Percentiles rank a stretch among this genome's conserved stretches.
Evolutionary conservation across 2,329 filamentous ascomycete species (phyloP).

Genomic region (Hypoxylon sp.): DNA sequence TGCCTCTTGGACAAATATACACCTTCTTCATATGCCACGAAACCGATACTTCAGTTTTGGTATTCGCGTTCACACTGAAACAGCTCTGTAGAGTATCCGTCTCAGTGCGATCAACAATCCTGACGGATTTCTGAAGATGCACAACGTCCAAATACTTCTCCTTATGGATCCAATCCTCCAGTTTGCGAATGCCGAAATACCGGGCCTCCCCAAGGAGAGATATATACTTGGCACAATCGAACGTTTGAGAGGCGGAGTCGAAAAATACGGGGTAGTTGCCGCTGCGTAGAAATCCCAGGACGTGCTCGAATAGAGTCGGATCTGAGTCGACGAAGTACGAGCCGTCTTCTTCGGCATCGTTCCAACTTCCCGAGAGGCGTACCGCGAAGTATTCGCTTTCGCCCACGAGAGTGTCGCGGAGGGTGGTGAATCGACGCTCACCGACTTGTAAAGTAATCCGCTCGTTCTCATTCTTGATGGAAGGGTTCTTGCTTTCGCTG

Average conservation of each 20-base stretch:
- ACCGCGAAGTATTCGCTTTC: constrained; percentile 48
- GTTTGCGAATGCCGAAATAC: constrained; percentile 53
- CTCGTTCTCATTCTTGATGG: not conserved
- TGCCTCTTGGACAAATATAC: constrained; percentile 56
- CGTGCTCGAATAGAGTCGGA: constrained; percentile 54
- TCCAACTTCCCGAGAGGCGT: constrained; percentile 47
- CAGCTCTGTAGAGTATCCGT: not conserved
- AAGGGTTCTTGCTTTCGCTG: not conserved
- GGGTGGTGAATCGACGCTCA: constrained; percentile 44
- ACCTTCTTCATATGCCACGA: constrained; percentile 56
- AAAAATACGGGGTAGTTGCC: constrained; percentile 56
- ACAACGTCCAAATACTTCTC: constrained; percentile 49
- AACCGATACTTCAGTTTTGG: constrained; percentile 20
- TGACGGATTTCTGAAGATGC: constrained; percentile 22
- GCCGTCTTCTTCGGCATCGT: constrained; percentile 49
- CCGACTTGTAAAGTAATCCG: constrained; percentile 41
- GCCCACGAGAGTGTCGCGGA: constrained; percentile 40
- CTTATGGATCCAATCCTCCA: constrained; percentile 54
- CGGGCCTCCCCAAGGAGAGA: constrained; percentile 54
- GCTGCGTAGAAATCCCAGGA: constrained; percentile 56
- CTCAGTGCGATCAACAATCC: not conserved
- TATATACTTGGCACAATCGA: constrained; percentile 56
- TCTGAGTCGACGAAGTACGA: constrained; percentile 59
- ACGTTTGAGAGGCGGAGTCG: constrained; percentile 45
- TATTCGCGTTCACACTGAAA: not conserved